Evolutionary conservation across 495 filamentous ascomycete genomes (phyloP).

Genomic region (Penicillium canescens): DNA sequence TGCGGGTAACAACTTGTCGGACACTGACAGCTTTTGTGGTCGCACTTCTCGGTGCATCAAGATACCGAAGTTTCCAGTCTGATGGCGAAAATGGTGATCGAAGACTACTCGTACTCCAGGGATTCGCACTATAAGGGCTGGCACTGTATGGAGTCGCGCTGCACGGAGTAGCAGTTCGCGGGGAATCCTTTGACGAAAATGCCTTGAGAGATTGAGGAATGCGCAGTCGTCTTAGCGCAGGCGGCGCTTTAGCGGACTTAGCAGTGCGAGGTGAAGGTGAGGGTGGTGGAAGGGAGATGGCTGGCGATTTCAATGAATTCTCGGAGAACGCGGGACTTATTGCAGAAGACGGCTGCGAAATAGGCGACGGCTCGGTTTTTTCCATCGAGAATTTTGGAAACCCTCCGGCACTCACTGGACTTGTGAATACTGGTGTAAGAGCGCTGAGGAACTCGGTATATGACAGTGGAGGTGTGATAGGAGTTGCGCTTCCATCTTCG

Average conservation of each 20-base stretch:
- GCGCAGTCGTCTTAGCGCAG: background rate
- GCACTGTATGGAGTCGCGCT: background rate
- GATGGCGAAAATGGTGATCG: constrained; percentile 41
- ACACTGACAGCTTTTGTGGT: constrained; percentile 40
- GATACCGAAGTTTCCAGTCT: constrained; percentile 42
- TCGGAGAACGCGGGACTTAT: constrained; percentile 31
- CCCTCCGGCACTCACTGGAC: constrained; percentile 35
- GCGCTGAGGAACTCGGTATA: constrained; percentile 92
- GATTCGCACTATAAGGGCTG: background rate
- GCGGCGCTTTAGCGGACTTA: background rate
- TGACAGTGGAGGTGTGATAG: constrained; percentile 87
- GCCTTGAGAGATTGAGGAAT: background rate
- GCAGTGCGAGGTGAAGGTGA: constrained; percentile 24
- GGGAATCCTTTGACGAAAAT: background rate
- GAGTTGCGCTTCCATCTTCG: constrained; percentile 64
- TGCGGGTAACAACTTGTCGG: constrained; percentile 49
- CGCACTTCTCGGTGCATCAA: constrained; percentile 33
- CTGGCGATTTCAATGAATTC: constrained; percentile 25
- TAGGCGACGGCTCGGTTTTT: constrained; percentile 36
- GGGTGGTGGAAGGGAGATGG: constrained; percentile 36
- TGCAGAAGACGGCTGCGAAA: constrained; percentile 43
- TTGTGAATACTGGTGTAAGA: constrained; percentile 64
- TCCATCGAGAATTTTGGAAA: constrained; percentile 36
- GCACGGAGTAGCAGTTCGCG: background rate
- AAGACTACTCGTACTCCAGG: constrained; percentile 12